Evolutionary conservation across 768 basidiomycete genomes (phyloP).

Genomic region (Phylloporus sp.): DNA sequence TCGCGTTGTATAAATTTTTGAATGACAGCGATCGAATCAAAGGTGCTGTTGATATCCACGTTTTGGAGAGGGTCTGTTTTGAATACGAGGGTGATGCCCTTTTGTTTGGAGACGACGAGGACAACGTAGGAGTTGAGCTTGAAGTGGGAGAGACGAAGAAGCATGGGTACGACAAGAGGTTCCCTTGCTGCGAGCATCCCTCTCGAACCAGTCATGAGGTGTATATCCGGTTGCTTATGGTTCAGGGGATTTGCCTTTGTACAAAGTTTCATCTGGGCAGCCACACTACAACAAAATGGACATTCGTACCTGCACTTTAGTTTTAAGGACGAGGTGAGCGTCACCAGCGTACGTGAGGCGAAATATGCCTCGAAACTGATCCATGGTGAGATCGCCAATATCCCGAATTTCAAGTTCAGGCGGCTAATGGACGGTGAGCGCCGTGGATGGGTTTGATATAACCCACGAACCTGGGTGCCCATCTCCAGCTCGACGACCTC

Average conservation of each 20-base stretch:
- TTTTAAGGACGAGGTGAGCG: conserved; percentile 80
- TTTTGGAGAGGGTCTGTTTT: conserved; percentile 98
- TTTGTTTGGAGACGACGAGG: conserved; percentile 94
- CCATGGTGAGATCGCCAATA: conserved; percentile 92
- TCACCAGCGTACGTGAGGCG: conserved; percentile 93
- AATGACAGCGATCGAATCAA: conserved; percentile 96
- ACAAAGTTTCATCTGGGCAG: conserved; percentile 4
- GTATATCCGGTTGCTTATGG: conserved; percentile 87
- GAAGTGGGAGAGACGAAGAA: conserved; percentile 93
- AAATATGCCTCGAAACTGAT: conserved; percentile 97
- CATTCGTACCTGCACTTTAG: conserved; percentile 80
- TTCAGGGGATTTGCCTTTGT: conserved; percentile 89
- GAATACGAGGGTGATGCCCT: conserved; percentile 98
- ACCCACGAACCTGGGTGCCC: conserved; percentile 81
- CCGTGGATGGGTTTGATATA: background rate
- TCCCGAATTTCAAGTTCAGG: conserved; percentile 97
- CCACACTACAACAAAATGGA: background rate
- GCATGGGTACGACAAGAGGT: conserved; percentile 96
- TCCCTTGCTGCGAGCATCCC: conserved; percentile 94
- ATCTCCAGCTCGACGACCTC: conserved; percentile 99
- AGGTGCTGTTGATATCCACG: conserved; percentile 96
- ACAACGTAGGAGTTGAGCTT: conserved; percentile 94
- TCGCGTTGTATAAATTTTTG: conserved; percentile 97
- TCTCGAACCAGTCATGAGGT: conserved; percentile 74
- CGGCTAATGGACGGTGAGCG: conserved; percentile 51